A percentile compares a stretch with the other conserved stretches of the same genome.
These are phyloP conservation scores for Rossbeevera mucosa DNA, from an alignment of 768 basidiomycete genomes.

Conservation along the genomic window DNA sequence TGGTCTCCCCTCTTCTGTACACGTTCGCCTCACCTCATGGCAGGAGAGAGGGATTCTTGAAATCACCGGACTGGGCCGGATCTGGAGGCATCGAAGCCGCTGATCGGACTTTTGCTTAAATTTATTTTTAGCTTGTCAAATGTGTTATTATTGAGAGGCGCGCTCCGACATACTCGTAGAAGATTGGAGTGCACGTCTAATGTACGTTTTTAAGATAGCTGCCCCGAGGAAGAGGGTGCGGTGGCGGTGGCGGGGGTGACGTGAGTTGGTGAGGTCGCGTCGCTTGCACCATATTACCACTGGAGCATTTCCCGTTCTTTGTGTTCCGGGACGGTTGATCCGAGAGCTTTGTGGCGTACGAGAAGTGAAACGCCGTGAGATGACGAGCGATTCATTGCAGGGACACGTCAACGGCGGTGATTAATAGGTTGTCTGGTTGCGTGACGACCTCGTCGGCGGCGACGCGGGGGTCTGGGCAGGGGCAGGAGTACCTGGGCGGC, in stretches of 20 bases:
- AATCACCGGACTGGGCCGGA: constrained; percentile 14
- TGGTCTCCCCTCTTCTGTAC: not conserved
- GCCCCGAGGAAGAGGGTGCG: too few relatives aligned
- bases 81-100: constrained; percentile 17
- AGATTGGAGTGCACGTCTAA: constrained; percentile 9
- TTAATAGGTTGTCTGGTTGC: constrained; percentile 10
- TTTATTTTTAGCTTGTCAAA: not conserved
- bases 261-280: constrained; percentile 4
- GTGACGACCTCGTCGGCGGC: constrained; percentile 12
- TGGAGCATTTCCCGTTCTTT: not conserved
- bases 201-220: constrained; percentile 5
- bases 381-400: not conserved
- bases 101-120: constrained; percentile 13
- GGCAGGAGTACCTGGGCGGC: not conserved
- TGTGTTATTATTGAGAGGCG: constrained; percentile 5
- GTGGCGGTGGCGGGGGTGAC: not conserved
- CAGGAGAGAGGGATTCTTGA: constrained; percentile 11
- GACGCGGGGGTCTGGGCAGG: not conserved
- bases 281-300: too few relatives aligned
- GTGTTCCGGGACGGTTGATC: not conserved
- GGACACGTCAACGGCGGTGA: constrained; percentile 4
- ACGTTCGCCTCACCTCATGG: not conserved
- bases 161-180: constrained; percentile 18
- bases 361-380: constrained; percentile 13
- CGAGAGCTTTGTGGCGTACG: not conserved